Conservation (phyloP, 352 stramenopile species). For the Globisporangium yorkense region DNA sequence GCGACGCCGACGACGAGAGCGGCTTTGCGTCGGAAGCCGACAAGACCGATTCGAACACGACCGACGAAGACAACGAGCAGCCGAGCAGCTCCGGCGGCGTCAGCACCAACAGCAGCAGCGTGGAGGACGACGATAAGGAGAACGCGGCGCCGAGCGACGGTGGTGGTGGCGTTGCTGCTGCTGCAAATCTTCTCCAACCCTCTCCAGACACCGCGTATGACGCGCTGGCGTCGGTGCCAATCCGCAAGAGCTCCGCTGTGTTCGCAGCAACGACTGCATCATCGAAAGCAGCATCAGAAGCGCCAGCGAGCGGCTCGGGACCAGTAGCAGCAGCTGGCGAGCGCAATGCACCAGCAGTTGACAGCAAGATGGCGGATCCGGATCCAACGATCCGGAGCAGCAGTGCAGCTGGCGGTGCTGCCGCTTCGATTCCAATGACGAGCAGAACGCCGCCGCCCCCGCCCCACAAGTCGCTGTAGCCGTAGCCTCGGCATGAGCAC, state of each 20-base stretch:
- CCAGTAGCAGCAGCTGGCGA: background rate
- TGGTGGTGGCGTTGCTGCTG: background rate
- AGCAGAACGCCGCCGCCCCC: background rate
- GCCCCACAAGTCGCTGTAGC: background rate
- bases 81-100: constrained; percentile 7
- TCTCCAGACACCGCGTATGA: background rate
- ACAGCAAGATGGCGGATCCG: background rate
- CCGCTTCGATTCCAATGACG: background rate
- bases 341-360: background rate
- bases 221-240: background rate
- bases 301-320: background rate
- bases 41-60: constrained; percentile 14
- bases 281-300: too few species aligned
- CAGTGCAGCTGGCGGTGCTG: background rate
- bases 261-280: background rate
- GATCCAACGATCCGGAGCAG: background rate
- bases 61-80: constrained; percentile 11
- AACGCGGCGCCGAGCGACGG: constrained; percentile 13
- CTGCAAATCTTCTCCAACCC: background rate
- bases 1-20: background rate
- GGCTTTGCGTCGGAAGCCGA: constrained; percentile 10
- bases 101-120: background rate
- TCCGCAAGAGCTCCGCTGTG: background rate
- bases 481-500: background rate
- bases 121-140: constrained; percentile 31